phyloP scores from a whole-genome alignment of 2,329 filamentous ascomycete genomes.

The Karstenula rhodostoma region DNA sequence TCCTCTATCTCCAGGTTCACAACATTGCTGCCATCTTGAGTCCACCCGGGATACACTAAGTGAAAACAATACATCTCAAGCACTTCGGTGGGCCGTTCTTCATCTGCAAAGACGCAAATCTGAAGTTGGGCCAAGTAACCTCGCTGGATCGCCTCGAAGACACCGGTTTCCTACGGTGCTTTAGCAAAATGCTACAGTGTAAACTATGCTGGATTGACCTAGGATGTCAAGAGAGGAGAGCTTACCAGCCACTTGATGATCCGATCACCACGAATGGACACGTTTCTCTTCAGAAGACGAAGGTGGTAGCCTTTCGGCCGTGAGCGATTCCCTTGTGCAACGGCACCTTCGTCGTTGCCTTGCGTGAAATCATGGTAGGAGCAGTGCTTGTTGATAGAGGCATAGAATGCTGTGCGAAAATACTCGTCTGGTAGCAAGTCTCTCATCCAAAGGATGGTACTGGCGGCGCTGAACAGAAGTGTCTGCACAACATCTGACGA shows the following conservation, averaged over 20 bases:
- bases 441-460: slow-evolving; percentile 14
- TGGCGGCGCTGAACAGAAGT: slow-evolving; percentile 10
- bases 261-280: slow-evolving; percentile 7
- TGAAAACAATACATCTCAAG: slow-evolving; percentile 14
- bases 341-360: background rate
- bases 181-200: background rate
- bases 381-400: slow-evolving; percentile 13
- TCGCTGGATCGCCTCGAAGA: slow-evolving; percentile 11
- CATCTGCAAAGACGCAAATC: slow-evolving; percentile 5
- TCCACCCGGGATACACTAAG: slow-evolving; percentile 1
- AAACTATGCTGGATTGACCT: too few species aligned
- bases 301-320: slow-evolving; percentile 4
- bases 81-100: background rate
- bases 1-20: slow-evolving; percentile 5
- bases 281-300: slow-evolving; percentile 4
- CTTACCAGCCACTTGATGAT: slow-evolving; percentile 14
- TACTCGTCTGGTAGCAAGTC: slow-evolving; percentile 12
- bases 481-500: slow-evolving; percentile 10
- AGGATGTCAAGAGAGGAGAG: too few species aligned
- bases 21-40: background rate
- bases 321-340: slow-evolving; percentile 2
- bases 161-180: slow-evolving; percentile 2
- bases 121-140: slow-evolving; percentile 9
- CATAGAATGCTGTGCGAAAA: slow-evolving; percentile 9
- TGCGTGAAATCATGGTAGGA: slow-evolving; percentile 13